These are phyloP conservation scores for Dendrobium officinale DNA, from an alignment of 106 monocot species.

Conservation along the genomic window DNA sequence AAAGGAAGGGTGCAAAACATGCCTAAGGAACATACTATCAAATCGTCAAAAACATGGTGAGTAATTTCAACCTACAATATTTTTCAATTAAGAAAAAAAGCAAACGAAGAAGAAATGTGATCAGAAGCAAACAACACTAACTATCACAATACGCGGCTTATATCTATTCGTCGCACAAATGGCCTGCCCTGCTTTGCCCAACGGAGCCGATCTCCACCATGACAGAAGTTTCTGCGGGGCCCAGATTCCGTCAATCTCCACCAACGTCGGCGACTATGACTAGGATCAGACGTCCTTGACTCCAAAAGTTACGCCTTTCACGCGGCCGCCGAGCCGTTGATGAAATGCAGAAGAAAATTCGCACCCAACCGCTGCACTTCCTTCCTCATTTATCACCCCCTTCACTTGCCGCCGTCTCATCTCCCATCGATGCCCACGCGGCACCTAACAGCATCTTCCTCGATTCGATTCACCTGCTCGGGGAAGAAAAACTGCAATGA, in stretches of 20 bases:
- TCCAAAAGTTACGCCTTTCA: background rate
- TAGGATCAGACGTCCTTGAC: background rate
- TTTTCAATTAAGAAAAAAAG: no score
- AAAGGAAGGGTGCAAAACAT: no score
- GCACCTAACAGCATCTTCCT: background rate
- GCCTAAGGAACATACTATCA: no score
- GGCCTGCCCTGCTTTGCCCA: background rate
- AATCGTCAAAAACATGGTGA: no score
- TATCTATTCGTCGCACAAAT: background rate
- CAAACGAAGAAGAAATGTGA: no score
- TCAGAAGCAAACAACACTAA: no score
- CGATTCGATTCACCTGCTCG: background rate
- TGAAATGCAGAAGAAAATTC: constrained; percentile 2
- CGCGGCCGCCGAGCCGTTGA: constrained; percentile 6
- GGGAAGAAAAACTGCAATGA: background rate
- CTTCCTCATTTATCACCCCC: background rate
- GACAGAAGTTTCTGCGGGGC: constrained; percentile 2
- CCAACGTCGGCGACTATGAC: background rate
- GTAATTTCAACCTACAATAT: no score
- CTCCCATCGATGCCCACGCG: background rate
- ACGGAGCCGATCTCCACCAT: background rate
- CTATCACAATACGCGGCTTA: background rate
- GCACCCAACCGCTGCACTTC: background rate
- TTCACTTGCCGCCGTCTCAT: constrained; percentile 5
- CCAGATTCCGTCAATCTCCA: background rate